These are phyloP conservation scores for Shiraia bambusicola DNA, from an alignment of 2,329 filamentous ascomycete species.

Conservation along the genomic window DNA sequence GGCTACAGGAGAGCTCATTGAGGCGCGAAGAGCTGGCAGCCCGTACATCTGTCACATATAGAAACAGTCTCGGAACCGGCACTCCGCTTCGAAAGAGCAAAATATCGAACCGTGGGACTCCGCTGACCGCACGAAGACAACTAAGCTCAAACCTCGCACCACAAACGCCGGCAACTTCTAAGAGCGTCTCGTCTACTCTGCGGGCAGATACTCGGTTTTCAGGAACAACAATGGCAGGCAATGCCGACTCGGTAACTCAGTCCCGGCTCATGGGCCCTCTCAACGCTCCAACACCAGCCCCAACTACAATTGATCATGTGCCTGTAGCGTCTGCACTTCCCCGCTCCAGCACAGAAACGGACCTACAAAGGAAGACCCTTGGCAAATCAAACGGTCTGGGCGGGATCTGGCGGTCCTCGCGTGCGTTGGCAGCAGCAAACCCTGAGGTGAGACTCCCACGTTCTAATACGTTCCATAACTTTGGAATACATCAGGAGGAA, in stretches of 20 bases:
- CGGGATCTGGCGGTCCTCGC: constrained; percentile 25
- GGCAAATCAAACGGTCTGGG: constrained; percentile 22
- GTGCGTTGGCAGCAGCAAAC: constrained; percentile 19
- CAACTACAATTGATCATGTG: not conserved
- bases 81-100: constrained; percentile 15
- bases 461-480: constrained; percentile 31
- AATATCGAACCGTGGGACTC: constrained; percentile 16
- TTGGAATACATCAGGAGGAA: constrained; percentile 16
- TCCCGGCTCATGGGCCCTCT: constrained; percentile 18
- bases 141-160: constrained; percentile 16
- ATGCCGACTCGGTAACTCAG: constrained; percentile 7
- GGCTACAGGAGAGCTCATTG: constrained; percentile 19
- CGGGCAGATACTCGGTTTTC: constrained; percentile 5
- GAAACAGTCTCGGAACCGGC: constrained; percentile 18
- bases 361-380: constrained; percentile 21
- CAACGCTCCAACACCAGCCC: constrained; percentile 16
- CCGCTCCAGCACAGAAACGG: constrained; percentile 17
- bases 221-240: not conserved
- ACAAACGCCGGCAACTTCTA: constrained; percentile 25
- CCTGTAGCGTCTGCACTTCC: constrained; percentile 9
- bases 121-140: constrained; percentile 18
- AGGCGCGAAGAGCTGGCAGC: constrained; percentile 23
- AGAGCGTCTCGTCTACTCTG: constrained; percentile 10
- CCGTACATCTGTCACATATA: constrained; percentile 12
- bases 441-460: constrained; percentile 39